A percentile compares a stretch with the other conserved stretches of the same genome.
Conservation (phyloP, 106 monocot genomes). For the Allium sativum region DNA sequence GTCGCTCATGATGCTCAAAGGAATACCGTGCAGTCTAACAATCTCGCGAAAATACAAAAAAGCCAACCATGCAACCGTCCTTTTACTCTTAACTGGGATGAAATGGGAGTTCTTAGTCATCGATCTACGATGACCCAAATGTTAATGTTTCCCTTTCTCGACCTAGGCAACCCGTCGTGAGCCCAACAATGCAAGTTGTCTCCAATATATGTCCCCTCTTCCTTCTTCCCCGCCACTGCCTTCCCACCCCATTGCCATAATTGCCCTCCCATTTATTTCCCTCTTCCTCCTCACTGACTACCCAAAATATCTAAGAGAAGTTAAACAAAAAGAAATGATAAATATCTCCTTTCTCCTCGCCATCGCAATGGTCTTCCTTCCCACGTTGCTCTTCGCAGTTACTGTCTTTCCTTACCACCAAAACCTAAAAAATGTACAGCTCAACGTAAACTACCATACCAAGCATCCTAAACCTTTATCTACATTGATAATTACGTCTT, state of each 20-base stretch:
- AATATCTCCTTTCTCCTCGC: neutral
- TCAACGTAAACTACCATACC: too few species aligned
- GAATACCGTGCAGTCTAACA: too few species aligned
- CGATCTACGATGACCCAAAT: too few species aligned
- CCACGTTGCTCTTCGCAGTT: neutral
- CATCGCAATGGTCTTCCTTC: neutral
- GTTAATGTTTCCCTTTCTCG: too few species aligned
- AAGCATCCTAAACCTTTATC: neutral
- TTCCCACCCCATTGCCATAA: neutral
- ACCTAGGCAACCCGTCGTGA: too few species aligned
- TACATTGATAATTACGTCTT: neutral
- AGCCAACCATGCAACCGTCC: too few species aligned
- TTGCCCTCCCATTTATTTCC: neutral
- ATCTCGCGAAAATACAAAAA: too few species aligned
- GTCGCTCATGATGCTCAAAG: too few species aligned
- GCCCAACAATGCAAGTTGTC: neutral
- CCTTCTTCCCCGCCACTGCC: conserved; percentile 1
- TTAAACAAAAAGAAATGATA: neutral
- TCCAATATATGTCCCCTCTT: neutral
- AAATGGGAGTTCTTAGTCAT: too few species aligned
- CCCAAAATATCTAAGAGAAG: too few species aligned
- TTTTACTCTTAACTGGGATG: too few species aligned
- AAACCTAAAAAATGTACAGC: neutral
- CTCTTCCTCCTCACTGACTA: neutral
- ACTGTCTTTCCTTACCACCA: neutral